Percentiles rank a stretch among this genome's conserved stretches.
phyloP scores from a whole-genome alignment of 1,284 basidiomycete genomes.

The Malassezia slooffiae region DNA sequence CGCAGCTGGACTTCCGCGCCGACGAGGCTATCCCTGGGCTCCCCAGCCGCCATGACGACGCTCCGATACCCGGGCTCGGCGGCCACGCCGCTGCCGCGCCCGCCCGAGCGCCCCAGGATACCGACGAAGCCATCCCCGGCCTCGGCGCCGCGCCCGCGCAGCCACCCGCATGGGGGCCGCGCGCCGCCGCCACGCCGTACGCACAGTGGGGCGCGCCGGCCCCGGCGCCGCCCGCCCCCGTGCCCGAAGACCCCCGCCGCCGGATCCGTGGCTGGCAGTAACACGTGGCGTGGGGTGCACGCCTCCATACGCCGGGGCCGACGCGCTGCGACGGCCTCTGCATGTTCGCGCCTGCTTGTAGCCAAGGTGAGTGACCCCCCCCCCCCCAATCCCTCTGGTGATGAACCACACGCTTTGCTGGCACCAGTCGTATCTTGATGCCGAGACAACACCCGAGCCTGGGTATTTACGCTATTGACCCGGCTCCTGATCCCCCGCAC shows the following conservation, averaged over 20 bases:
- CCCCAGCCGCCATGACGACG: not conserved
- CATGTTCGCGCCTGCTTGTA: too few species aligned
- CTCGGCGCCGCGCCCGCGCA: constrained; percentile 5
- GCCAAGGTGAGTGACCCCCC: constrained; percentile 8
- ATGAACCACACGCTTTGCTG: constrained; percentile 18
- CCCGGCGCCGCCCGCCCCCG: constrained; percentile 1
- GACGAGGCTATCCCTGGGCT: constrained; percentile 6
- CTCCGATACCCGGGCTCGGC: too few species aligned
- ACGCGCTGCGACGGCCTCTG: too few species aligned
- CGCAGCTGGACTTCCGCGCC: not conserved
- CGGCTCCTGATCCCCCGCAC: constrained; percentile 9
- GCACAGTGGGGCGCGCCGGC: not conserved
- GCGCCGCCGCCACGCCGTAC: too few species aligned
- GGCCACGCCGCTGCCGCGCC: too few species aligned
- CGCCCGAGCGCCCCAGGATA: not conserved
- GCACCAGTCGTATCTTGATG: constrained; percentile 18
- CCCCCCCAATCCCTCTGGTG: constrained; percentile 1
- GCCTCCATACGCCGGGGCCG: too few species aligned
- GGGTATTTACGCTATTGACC: constrained; percentile 19
- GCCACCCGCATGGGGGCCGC: too few species aligned
- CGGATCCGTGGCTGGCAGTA: constrained; percentile 5
- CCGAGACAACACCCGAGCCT: constrained; percentile 16
- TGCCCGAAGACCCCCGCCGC: constrained; percentile 4
- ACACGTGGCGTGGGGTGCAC: not conserved
- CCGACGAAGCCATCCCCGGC: constrained; percentile 6